Base-by-base conservation (phyloP, 805 yeast genomes). In the Lipomyces orientalis region DNA sequence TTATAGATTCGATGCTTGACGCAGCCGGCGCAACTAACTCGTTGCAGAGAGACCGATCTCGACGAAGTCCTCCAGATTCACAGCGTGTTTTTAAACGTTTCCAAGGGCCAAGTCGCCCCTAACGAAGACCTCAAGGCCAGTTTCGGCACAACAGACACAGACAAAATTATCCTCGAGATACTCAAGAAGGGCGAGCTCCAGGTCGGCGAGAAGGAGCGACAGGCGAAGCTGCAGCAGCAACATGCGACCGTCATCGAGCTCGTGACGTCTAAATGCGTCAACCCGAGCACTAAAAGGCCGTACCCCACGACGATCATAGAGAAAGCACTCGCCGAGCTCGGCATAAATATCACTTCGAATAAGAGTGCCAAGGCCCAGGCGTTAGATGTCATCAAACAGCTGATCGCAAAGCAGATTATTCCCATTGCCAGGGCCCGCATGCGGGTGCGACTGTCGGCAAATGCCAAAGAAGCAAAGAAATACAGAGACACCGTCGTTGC, bases 61-160 rank as follows among this genome's bases (percentile, higher is more conserved):
- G 98, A 95, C 80, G 99, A 95, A 76, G 99, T 95, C 1, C 81
- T 95, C 49, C 99, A 95, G 77, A 92, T 95, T 62, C 97, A 93
- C n/a, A 97, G 90, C 77, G 97, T 95, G 0, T 95, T 95, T 75
- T 77, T 87, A 46, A 95, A 95, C 75, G 98, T 93, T 0, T 91
- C 97, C 16, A 95, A 95, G 76, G 99, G 99, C 1, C 92, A 88
- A 70, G 93, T 91, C 0, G 98, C 98, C 2, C 88, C 93, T 19
- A 86, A 90, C 72, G 97, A 91, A 9, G 98, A 94, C 66, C 81
- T 95, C 29, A 80, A 84, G 70, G 84, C 86, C 64, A 83, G 89
- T 1, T 94, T 95, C 76, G 93, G 90, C 0, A 85, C 92, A 0
- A 87, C 93, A 0, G 90, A 93, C 73, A 83, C 86, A 12, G 91